Conservation (phyloP, 192 early-diverging fungal species). For the Podila verticillata region DNA sequence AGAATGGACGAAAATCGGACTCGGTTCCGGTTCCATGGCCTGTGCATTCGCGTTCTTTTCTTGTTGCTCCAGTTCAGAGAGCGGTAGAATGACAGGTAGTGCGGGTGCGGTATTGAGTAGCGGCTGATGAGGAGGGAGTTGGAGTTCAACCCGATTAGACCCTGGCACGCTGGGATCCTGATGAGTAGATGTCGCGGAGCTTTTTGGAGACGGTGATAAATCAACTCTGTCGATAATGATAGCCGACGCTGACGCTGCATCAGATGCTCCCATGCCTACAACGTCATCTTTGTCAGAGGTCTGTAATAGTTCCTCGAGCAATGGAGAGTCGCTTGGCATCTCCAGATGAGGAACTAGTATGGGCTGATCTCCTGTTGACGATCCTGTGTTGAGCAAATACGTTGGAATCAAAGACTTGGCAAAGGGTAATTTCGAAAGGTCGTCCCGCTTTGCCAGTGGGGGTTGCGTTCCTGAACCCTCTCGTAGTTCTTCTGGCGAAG, state of each 20-base stretch:
- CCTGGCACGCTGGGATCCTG: no score
- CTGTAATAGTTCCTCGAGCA: no score
- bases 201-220: not conserved
- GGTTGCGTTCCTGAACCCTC: not conserved
- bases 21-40: not conserved
- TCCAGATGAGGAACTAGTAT: not conserved
- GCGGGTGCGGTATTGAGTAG: not conserved
- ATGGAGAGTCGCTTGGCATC: not conserved
- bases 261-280: not conserved
- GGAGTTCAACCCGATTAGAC: no score
- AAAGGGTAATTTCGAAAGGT: not conserved
- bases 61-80: not conserved
- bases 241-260: not conserved
- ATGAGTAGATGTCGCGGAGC: not conserved
- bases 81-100: not conserved
- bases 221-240: not conserved
- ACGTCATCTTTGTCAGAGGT: not conserved
- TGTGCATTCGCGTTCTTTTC: not conserved
- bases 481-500: not conserved
- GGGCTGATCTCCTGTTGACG: not conserved
- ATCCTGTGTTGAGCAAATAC: slow-evolving; percentile 1
- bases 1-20: not conserved
- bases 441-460: not conserved
- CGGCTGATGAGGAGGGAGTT: not conserved
- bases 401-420: slow-evolving; percentile 10